Evolutionary conservation across 495 filamentous ascomycete species (phyloP), one percentile per base, ranked within the genome.

Genomic region (Neurospora sp.): DNA sequence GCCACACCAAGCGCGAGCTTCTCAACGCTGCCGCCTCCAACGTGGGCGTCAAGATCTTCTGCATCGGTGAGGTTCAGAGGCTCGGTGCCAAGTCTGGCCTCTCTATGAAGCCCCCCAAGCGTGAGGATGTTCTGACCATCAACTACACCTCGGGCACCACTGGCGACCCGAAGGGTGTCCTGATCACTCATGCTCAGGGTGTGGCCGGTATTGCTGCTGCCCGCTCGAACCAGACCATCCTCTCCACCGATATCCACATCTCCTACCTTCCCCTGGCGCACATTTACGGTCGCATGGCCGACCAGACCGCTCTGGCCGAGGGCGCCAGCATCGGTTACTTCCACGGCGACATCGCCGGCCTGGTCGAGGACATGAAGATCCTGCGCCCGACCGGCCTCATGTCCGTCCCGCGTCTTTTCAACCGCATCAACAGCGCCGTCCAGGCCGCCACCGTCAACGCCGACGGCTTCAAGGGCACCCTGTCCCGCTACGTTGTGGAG

Each of bases 71-170:
- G 61, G 85, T 89, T 10, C 96, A 99, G 82, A 86, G 89, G 61
- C 74, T 97, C 14, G 96, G 96, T 20, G 88, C 85, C 45, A 81
- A 87, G 27, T 87, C 89, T 7, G 90, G 90, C 39, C 86, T 88
- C 40, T 87, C 90, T 59, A 84, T 87, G 79, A 90, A 89, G 69
- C 87, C 91, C 40, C 95, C 96, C 9, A 82, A 81, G 40, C 88
- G 92, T 1, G 87, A 91, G 3, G 94, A 98, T 78, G 86, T 92
- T 76, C 86, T 97, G 71, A 98, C 96, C 40, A 94, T 99, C 83
- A 99, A 98, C 84, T 99, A 99, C 83, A 99, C 96, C 10, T 97
- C 93, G 14, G 96, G 96, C 20, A 99, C 96, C 10, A 99, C 96
- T 0, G 96, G 96, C 8, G 87, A 92, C 74, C 96, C 96, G 6